Conservation (phyloP, 805 yeast species). For the Henningerozyma blattae region DNA sequence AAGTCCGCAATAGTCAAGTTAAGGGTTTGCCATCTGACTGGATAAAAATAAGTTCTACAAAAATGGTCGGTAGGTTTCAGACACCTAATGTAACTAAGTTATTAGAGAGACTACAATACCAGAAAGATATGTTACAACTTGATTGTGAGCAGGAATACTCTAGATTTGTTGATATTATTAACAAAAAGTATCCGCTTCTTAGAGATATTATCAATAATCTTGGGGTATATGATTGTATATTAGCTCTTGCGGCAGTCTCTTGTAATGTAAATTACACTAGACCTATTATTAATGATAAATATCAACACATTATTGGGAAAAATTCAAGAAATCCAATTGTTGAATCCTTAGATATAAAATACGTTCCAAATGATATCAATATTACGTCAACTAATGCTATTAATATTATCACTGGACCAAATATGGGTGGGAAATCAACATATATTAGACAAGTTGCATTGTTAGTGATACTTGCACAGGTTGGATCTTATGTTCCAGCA, state of each 20-base stretch:
- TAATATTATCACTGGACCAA: constrained; percentile 52
- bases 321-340: constrained; percentile 60
- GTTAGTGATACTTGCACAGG: constrained; percentile 40
- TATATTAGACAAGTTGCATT: constrained; percentile 41
- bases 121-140: constrained; percentile 35
- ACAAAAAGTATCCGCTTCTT: constrained; percentile 26
- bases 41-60: constrained; percentile 63
- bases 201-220: constrained; percentile 35
- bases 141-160: constrained; percentile 18
- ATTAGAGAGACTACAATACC: constrained; percentile 44
- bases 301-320: constrained; percentile 35
- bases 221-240: constrained; percentile 51
- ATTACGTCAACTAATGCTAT: constrained; percentile 40
- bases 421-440: constrained; percentile 55
- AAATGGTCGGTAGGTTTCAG: constrained; percentile 58
- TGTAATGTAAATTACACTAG: constrained; percentile 33
- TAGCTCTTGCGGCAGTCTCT: constrained; percentile 55
- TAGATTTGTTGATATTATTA: constrained; percentile 28
- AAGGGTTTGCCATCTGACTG: constrained; percentile 59
- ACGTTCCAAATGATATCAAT: constrained; percentile 55
- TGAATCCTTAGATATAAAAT: constrained; percentile 35
- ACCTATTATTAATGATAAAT: constrained; percentile 37
- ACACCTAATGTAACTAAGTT: constrained; percentile 45
- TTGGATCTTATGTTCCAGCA: constrained; percentile 43
- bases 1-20: constrained; percentile 49